Evolutionary conservation across 2,329 filamentous ascomycete species (phyloP).

Genomic region (Akanthomyces dipterigenus): DNA sequence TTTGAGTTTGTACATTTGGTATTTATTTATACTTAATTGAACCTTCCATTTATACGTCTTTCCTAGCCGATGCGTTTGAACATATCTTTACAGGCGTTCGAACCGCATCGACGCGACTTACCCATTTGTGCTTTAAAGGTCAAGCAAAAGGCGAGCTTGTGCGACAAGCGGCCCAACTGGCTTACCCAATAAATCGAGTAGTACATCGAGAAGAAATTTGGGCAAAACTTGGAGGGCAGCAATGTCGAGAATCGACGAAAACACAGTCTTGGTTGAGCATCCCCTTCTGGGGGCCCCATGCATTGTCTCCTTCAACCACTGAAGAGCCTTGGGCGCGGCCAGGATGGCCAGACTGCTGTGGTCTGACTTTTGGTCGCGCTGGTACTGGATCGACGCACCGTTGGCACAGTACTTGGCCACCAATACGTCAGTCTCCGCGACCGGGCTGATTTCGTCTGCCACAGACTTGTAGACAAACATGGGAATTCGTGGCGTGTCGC

Average conservation of each 20-base stretch:
- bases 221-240: slow-evolving; percentile 12
- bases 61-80: no score
- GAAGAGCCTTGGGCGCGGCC: slow-evolving; percentile 14
- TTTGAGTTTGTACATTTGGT: no score
- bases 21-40: no score
- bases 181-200: slow-evolving; percentile 13
- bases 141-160: neutral
- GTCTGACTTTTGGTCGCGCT: slow-evolving; percentile 34
- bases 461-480: slow-evolving; percentile 44
- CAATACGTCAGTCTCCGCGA: slow-evolving; percentile 36
- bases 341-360: slow-evolving; percentile 24
- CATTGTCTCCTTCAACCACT: slow-evolving; percentile 16
- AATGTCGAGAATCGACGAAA: slow-evolving; percentile 15
- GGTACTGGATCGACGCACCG: slow-evolving; percentile 36
- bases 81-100: no score
- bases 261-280: slow-evolving; percentile 1
- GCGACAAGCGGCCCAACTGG: slow-evolving; percentile 12
- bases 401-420: slow-evolving; percentile 34
- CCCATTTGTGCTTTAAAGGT: neutral
- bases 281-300: neutral
- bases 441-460: slow-evolving; percentile 37
- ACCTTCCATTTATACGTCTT: no score
- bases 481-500: slow-evolving; percentile 38
- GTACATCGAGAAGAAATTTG: slow-evolving; percentile 13
- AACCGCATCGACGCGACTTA: no score